Percentiles rank a stretch among this genome's conserved stretches.
phyloP scores from a whole-genome alignment of 495 filamentous ascomycete species.

The Recurvomyces mirabilis region DNA sequence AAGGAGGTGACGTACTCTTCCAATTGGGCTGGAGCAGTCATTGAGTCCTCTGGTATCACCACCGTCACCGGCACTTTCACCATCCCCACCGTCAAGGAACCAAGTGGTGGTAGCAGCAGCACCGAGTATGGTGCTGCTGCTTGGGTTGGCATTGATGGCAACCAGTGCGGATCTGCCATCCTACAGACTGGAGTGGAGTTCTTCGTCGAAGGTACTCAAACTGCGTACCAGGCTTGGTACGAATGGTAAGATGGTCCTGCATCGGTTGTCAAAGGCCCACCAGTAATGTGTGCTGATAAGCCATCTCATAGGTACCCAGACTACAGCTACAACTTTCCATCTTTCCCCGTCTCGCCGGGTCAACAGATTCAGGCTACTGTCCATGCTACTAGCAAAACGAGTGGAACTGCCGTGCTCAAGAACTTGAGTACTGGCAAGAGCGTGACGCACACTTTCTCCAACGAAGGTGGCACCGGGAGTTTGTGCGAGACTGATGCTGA shows the following conservation, averaged over 20 bases:
- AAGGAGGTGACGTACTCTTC: not conserved
- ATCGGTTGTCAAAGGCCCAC: too few relatives aligned
- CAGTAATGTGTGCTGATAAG: too few relatives aligned
- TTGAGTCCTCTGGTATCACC: constrained; percentile 6
- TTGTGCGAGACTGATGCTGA: constrained; percentile 44
- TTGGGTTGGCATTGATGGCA: constrained; percentile 56
- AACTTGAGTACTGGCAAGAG: constrained; percentile 45
- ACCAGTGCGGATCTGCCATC: constrained; percentile 43
- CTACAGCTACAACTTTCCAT: constrained; percentile 43
- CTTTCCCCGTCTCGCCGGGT: constrained; percentile 42
- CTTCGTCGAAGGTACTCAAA: constrained; percentile 31
- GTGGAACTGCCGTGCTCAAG: constrained; percentile 45
- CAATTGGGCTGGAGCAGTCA: constrained; percentile 17
- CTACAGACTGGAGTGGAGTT: constrained; percentile 53
- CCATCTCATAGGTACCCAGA: too few relatives aligned
- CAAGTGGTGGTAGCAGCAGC: constrained; percentile 32
- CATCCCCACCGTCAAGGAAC: constrained; percentile 20
- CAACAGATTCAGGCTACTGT: constrained; percentile 47
- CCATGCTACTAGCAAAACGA: constrained; percentile 34
- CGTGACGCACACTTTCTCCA: constrained; percentile 41
- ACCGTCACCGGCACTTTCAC: constrained; percentile 15
- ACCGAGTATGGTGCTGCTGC: constrained; percentile 41
- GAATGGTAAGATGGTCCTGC: too few relatives aligned
- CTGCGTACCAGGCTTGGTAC: constrained; percentile 48
- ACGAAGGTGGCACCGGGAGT: constrained; percentile 4